Percentiles rank a stretch among this genome's conserved stretches.
These are phyloP conservation scores for Aspergillus chevalieri DNA, from an alignment of 2,329 filamentous ascomycete genomes.

Conservation along the genomic window DNA sequence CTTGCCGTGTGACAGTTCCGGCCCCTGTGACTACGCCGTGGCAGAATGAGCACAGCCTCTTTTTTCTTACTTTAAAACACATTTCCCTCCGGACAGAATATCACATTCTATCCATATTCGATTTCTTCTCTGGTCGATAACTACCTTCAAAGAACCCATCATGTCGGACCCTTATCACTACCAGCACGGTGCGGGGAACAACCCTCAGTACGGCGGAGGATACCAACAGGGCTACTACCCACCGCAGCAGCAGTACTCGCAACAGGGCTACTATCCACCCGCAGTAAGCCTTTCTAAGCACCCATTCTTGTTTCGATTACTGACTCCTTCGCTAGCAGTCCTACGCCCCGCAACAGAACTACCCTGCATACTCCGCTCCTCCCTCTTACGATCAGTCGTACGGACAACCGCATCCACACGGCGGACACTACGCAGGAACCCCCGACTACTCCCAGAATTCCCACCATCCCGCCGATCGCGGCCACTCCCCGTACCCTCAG, in stretches of 20 bases:
- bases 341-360: slow-evolving; percentile 2
- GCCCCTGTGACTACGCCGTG: neutral
- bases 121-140: neutral
- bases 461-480: slow-evolving; percentile 20
- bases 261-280: slow-evolving; percentile 20
- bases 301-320: neutral
- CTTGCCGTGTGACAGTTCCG: too few species aligned
- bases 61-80: neutral
- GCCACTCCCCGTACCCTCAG: slow-evolving; percentile 23
- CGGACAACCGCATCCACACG: neutral
- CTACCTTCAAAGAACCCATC: neutral
- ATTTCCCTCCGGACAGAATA: too few species aligned
- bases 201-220: slow-evolving; percentile 8
- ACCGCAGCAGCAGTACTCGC: slow-evolving; percentile 15
- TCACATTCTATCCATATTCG: too few species aligned
- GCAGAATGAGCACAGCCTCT: neutral
- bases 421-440: slow-evolving; percentile 8
- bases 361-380: neutral
- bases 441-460: slow-evolving; percentile 17
- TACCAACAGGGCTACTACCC: slow-evolving; percentile 18
- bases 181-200: slow-evolving; percentile 9
- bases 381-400: neutral
- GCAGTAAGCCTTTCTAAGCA: slow-evolving; percentile 16
- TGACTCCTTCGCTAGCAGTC: neutral
- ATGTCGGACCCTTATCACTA: slow-evolving; percentile 16